These are phyloP conservation scores for Magnusiomyces tetraspermus DNA, from an alignment of 1,139 yeast genomes.

Conservation along the genomic window DNA sequence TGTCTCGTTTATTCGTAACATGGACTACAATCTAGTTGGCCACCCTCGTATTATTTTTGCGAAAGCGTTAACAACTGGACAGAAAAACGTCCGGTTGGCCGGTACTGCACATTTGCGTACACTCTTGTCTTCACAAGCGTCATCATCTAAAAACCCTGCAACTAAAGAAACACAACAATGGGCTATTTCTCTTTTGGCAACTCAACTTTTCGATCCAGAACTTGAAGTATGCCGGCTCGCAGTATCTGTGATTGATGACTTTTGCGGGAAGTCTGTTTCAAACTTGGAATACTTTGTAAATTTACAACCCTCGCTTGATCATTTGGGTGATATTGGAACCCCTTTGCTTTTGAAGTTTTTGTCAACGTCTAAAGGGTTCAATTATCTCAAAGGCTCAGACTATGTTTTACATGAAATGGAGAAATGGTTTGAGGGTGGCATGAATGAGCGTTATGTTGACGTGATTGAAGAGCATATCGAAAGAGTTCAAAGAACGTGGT, in stretches of 20 bases:
- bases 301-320: conserved; percentile 40
- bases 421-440: conserved; percentile 45
- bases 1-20: conserved; percentile 45
- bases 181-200: conserved; percentile 46
- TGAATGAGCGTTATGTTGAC: conserved; percentile 44
- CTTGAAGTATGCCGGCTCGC: conserved; percentile 51
- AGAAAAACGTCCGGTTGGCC: conserved; percentile 42
- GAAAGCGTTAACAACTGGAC: conserved; percentile 54
- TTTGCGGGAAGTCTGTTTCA: conserved; percentile 35
- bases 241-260: conserved; percentile 42
- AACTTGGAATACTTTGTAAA: conserved; percentile 39
- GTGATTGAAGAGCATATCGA: conserved; percentile 42
- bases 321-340: conserved; percentile 38
- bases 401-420: conserved; percentile 51
- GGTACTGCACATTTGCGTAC: conserved; percentile 49
- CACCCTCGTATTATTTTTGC: conserved; percentile 59
- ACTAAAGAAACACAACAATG: conserved; percentile 29
- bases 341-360: conserved; percentile 45
- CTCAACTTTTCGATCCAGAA: conserved; percentile 62
- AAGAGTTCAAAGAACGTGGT: conserved; percentile 17
- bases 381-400: conserved; percentile 41
- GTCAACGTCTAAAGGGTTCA: conserved; percentile 49
- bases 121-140: conserved; percentile 26
- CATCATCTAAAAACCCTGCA: conserved; percentile 7
- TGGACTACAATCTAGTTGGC: conserved; percentile 55